Base-by-base conservation (phyloP, 257 asterid genomes). In the Scutellaria barbata region DNA sequence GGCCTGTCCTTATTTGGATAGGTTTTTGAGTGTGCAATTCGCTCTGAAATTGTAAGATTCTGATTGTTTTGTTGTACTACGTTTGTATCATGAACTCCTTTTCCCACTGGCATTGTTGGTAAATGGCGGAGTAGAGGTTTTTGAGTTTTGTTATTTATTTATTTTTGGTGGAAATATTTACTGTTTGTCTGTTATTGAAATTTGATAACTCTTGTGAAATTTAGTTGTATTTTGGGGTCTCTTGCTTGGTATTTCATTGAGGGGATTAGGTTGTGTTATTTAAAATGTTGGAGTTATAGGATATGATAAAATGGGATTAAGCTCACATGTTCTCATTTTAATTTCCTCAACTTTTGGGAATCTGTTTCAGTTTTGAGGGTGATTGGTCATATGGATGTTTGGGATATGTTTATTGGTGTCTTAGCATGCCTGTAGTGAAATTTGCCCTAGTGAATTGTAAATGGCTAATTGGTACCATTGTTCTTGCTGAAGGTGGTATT, bases 401-500 rank as follows among this genome's bases (percentile, higher is more conserved):
- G 25, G 22, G 37, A 35, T 37, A 56, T 43, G 64, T 66, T 33
- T 73, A 41, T 48, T n/a, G 58, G 71, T 60, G 2, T 54, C 53
- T 35, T 8, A 58, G 55, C 67, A 46, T 70, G 18, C 58, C 13
- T 12, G 11, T 56, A 35, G 12, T 70, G 58, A 59, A 41, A 12
- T 63, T 13, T 71, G 20, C 46, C 52, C 66, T 61, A 47, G 45
- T 61, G 20, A 56, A 41, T 53, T 68, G 60, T 22, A 30, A 56
- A 59, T 42, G 50, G 63, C 47, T 72, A 18, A 45, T 68, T 54
- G 63, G 25, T 81, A 52, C 42, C 66, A 64, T 51, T 53, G 54
- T 53, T 73, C 55, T 66, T 72, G 42, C 63, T 72, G 76, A 65
- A 88, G 91, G 83, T 78, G 74, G 71, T 68, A 68, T 53, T 73